phyloP scores from a whole-genome alignment of 2,329 filamentous ascomycete species.

The Cladosporium phlei region DNA sequence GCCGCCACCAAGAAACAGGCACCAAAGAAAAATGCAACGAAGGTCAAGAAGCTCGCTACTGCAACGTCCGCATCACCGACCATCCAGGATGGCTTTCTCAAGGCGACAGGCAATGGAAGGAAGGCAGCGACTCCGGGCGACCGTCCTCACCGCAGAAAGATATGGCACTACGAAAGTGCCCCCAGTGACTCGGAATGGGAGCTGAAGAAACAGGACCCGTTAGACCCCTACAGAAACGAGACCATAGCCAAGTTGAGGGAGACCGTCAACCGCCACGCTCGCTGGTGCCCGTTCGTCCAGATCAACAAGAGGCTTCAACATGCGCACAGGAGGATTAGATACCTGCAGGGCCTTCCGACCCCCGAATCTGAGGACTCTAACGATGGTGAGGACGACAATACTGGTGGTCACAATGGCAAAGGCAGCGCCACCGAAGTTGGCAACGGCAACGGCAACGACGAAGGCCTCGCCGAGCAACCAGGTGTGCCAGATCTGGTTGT shows the following conservation, averaged over 20 bases:
- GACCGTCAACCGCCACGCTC: slow-evolving; percentile 1
- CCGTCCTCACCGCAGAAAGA: not conserved
- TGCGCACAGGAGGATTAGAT: not conserved
- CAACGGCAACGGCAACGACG: too few species aligned
- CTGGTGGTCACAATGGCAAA: too few species aligned
- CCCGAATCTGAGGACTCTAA: too few species aligned
- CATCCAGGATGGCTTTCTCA: not conserved
- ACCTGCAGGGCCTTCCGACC: not conserved
- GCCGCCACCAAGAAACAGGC: not conserved
- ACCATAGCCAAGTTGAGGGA: slow-evolving; percentile 3
- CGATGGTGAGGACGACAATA: too few species aligned
- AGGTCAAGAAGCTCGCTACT: not conserved
- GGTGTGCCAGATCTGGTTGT: too few species aligned
- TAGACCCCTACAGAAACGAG: too few species aligned
- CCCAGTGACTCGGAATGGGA: not conserved
- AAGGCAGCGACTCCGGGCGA: not conserved
- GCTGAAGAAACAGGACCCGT: not conserved
- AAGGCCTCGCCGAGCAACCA: too few species aligned
- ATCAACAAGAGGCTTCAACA: slow-evolving; percentile 4
- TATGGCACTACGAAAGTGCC: not conserved
- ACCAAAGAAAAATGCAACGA: not conserved
- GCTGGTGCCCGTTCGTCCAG: not conserved
- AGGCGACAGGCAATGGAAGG: not conserved
- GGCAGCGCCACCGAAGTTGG: too few species aligned
- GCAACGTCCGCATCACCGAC: too few species aligned